A percentile compares a stretch with the other conserved stretches of the same genome.
Conservation (phyloP, 2,329 filamentous ascomycete species). For the Neodidymelliopsis sp. region DNA sequence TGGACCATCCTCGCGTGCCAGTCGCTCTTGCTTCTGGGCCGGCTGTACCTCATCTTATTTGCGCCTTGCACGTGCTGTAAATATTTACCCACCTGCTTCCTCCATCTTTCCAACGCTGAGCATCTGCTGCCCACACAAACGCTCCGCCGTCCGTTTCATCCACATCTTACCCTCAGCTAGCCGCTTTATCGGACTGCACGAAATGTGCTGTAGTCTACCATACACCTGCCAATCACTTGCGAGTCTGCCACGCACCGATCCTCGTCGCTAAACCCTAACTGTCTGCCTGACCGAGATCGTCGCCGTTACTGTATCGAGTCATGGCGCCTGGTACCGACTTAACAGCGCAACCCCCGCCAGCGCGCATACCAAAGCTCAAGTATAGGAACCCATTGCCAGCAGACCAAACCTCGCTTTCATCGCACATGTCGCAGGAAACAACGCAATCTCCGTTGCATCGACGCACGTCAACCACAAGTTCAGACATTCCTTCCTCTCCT, state of each 20-base stretch:
- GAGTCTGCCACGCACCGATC: slow-evolving; percentile 16
- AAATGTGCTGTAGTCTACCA: slow-evolving; percentile 24
- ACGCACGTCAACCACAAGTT: slow-evolving; percentile 12
- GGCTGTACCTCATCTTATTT: slow-evolving; percentile 9
- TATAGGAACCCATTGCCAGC: slow-evolving; percentile 43
- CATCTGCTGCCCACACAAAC: slow-evolving; percentile 2
- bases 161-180: slow-evolving; percentile 17
- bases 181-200: slow-evolving; percentile 23
- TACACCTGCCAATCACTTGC: slow-evolving; percentile 32
- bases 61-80: slow-evolving; percentile 20
- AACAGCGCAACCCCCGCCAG: slow-evolving; percentile 35
- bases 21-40: slow-evolving; percentile 13
- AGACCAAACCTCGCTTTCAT: slow-evolving; percentile 26
- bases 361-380: slow-evolving; percentile 45
- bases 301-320: slow-evolving; percentile 29
- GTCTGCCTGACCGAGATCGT: slow-evolving; percentile 35
- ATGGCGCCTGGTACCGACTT: slow-evolving; percentile 39
- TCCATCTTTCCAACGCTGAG: slow-evolving; percentile 2
- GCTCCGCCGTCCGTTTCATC: not conserved
- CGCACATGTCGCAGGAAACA: slow-evolving; percentile 10
- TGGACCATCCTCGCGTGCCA: slow-evolving; percentile 11
- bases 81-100: slow-evolving; percentile 9
- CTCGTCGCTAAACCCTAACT: slow-evolving; percentile 28
- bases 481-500: slow-evolving; percentile 9
- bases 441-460: slow-evolving; percentile 15